Conservation (phyloP, 768 basidiomycete species). For the Leucosporidium scottii region DNA sequence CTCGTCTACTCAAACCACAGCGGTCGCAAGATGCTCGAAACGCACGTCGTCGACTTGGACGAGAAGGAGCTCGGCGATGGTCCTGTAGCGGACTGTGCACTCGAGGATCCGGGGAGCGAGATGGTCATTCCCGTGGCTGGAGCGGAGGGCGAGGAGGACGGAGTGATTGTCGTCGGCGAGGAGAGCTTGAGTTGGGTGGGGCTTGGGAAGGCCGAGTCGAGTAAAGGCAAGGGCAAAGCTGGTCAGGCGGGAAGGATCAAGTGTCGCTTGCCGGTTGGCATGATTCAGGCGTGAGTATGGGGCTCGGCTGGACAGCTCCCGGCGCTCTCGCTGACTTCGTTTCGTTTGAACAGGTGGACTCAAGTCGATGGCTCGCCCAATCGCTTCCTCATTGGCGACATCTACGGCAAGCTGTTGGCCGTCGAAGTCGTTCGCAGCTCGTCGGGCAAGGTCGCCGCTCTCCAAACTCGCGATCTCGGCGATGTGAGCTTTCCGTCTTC, state of each 20-base stretch:
- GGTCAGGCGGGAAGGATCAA: neutral
- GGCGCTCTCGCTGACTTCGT: neutral
- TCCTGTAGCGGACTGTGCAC: neutral
- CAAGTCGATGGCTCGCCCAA: neutral
- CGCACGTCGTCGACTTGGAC: slow-evolving; percentile 28
- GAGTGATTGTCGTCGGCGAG: slow-evolving; percentile 39
- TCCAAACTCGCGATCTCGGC: slow-evolving; percentile 57
- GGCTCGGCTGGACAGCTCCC: neutral
- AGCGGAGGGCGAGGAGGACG: slow-evolving; percentile 10
- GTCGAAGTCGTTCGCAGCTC: neutral
- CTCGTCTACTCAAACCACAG: slow-evolving; percentile 61
- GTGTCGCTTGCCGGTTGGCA: slow-evolving; percentile 28
- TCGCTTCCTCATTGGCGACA: slow-evolving; percentile 30
- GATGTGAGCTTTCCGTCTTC: slow-evolving; percentile 50
- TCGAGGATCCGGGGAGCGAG: slow-evolving; percentile 32
- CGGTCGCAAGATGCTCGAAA: slow-evolving; percentile 40
- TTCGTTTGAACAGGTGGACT: neutral
- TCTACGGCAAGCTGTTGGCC: slow-evolving; percentile 28
- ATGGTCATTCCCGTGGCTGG: slow-evolving; percentile 21
- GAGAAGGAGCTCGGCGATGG: slow-evolving; percentile 35
- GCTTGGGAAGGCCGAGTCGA: neutral
- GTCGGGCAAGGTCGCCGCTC: neutral
- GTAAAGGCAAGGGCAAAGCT: slow-evolving; percentile 18
- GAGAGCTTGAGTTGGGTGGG: slow-evolving; percentile 23
- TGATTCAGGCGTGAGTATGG: slow-evolving; percentile 25